These are phyloP conservation scores for Leccinum glutinopallens DNA, from an alignment of 1,284 basidiomycete genomes.

Conservation along the genomic window DNA sequence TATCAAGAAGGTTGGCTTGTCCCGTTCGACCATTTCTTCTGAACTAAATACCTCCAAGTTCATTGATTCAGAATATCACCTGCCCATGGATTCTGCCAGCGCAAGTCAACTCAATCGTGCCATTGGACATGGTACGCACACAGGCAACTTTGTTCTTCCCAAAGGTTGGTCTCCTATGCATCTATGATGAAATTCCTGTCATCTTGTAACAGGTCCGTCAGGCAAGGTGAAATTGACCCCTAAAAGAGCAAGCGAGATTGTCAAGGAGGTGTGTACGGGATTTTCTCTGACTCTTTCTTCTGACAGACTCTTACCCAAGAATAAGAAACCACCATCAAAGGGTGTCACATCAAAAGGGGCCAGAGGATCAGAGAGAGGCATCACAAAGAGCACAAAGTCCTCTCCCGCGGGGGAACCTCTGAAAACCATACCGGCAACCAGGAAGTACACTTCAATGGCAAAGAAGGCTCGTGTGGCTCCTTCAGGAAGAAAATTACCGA, in stretches of 20 bases:
- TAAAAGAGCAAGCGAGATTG: conserved; percentile 54
- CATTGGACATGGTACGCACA: conserved; percentile 67
- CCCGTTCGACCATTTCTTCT: not conserved
- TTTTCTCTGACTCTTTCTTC: not conserved
- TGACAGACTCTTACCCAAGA: conserved; percentile 33
- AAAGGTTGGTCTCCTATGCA: conserved; percentile 51
- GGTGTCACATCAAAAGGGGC: conserved; percentile 10
- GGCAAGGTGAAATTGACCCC: conserved; percentile 71
- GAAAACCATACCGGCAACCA: conserved; percentile 31
- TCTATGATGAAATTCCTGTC: not conserved
- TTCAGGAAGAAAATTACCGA: conserved; percentile 34
- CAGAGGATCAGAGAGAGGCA: conserved; percentile 28
- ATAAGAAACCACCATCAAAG: conserved; percentile 22
- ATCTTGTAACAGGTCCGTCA: conserved; percentile 36
- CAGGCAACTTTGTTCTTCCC: conserved; percentile 67
- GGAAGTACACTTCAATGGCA: conserved; percentile 35
- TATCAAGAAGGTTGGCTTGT: conserved; percentile 69
- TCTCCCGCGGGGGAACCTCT: conserved; percentile 32
- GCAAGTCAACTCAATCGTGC: conserved; percentile 71
- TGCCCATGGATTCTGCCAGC: conserved; percentile 60
- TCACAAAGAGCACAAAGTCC: not conserved
- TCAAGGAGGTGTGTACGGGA: conserved; percentile 58
- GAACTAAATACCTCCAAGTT: conserved; percentile 44
- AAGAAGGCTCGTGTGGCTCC: conserved; percentile 47
- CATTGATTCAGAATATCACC: conserved; percentile 71